Base-by-base conservation (phyloP, 495 filamentous ascomycete species). In the Geoglossum glabrum region DNA sequence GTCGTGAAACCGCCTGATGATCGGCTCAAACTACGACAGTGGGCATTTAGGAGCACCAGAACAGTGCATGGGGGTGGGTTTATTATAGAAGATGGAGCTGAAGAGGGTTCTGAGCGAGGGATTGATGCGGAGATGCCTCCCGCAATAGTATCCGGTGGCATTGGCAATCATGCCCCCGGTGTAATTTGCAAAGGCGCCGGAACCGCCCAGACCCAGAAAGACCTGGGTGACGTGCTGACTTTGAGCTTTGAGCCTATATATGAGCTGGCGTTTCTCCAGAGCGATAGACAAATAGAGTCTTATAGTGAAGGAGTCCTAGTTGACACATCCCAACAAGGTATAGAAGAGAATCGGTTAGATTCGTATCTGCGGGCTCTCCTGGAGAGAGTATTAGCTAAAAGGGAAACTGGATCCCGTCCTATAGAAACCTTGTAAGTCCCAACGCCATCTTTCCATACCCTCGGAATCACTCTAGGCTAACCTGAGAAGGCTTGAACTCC, bases 31-130 rank as follows among this genome's bases (percentile, higher is more conserved):
- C 0, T 7, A 13, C 17, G 45, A 5, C 13, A 23, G 4, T 49
- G 56, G 33, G 40, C 56, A 21, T 33, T 13, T 46, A 59, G 27
- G 25, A 38, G 27, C 38, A 40, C 54, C 40, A 21, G 54, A 40
- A 15, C 15, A 31, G 26, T 54, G 9, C 19, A 15, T 0, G 57
- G 36, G 13, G 52, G 33, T 9, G 57, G n/a, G 1, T 60, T 60
- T 27, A 46, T 60, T 19, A 57, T 60, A 31, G 54, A 13, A 7
- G 59, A 60, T 50, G 59, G 40, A 28, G 56, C 46, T 23, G 54
- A 56, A 28, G 54, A 58, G 0, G n/a, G 26, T 54, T 30, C 47
- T 17, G 49, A 55, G 26, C 28, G 21, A 17, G 4, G 2, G 7
- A 17, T 8, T 15, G 36, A 17, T n/a, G 21, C 21, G 33, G 28